Evolutionary conservation across 768 basidiomycete species (phyloP).

Genomic region (Saitozyma sp.): DNA sequence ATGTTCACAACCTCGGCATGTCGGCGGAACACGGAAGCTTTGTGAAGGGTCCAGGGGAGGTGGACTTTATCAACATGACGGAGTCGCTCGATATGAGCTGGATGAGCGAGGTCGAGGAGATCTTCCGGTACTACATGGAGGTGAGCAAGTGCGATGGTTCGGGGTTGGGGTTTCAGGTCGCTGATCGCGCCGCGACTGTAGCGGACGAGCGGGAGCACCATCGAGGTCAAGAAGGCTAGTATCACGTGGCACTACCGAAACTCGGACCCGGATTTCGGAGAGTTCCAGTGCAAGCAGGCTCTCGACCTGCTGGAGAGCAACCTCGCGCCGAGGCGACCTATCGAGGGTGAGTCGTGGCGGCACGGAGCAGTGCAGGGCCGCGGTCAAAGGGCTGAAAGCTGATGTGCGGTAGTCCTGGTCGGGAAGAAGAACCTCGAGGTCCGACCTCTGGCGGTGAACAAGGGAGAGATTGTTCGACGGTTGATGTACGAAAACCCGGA

Average conservation of each 20-base stretch:
- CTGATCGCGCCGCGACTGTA: conserved; percentile 34
- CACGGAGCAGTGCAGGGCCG: neutral
- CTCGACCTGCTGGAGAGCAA: conserved; percentile 95
- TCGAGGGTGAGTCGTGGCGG: conserved; percentile 66
- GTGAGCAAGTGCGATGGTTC: conserved; percentile 52
- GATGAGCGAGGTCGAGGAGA: conserved; percentile 93
- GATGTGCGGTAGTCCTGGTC: conserved; percentile 67
- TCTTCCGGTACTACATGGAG: conserved; percentile 96
- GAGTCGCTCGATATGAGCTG: conserved; percentile 91
- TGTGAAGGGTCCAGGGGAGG: conserved; percentile 68
- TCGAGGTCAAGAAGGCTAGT: conserved; percentile 95
- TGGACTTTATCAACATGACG: conserved; percentile 87
- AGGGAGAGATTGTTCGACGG: conserved; percentile 97
- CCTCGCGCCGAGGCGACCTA: conserved; percentile 85
- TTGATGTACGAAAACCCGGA: conserved; percentile 90
- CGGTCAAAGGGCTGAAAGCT: too few species aligned
- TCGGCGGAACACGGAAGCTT: conserved; percentile 96
- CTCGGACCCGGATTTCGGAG: conserved; percentile 90
- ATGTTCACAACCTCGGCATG: conserved; percentile 78
- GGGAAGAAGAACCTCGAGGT: conserved; percentile 99
- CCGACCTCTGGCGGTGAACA: conserved; percentile 90
- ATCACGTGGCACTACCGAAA: conserved; percentile 98
- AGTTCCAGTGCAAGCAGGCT: conserved; percentile 94
- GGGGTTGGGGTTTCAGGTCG: neutral
- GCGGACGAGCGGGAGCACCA: conserved; percentile 91